Evolutionary conservation across 306 rosid genomes (phyloP).

Genomic region (Macrotyloma uniflorum): DNA sequence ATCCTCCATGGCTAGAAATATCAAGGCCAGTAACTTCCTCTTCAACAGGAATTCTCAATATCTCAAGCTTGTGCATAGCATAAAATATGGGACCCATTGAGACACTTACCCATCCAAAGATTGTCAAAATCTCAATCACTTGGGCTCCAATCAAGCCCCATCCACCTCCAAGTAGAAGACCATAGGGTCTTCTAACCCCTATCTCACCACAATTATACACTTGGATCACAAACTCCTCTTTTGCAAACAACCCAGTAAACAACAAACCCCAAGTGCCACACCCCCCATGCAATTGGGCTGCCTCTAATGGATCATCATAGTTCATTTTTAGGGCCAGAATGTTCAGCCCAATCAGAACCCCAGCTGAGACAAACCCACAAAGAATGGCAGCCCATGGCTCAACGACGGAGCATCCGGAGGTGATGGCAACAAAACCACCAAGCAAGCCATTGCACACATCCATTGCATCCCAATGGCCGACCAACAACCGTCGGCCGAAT

Average conservation of each 20-base stretch:
- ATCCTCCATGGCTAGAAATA: slow-evolving; percentile 73
- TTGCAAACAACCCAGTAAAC: slow-evolving; percentile 80
- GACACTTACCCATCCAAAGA: slow-evolving; percentile 65
- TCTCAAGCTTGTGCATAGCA: slow-evolving; percentile 50
- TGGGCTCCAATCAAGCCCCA: slow-evolving; percentile 75
- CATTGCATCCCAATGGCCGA: slow-evolving; percentile 75
- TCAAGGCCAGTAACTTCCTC: slow-evolving; percentile 76
- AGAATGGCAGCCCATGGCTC: slow-evolving; percentile 79
- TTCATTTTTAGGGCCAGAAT: slow-evolving; percentile 54
- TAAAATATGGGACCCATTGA: slow-evolving; percentile 76
- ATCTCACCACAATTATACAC: slow-evolving; percentile 46
- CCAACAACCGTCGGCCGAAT: slow-evolving; percentile 55
- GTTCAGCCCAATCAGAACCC: slow-evolving; percentile 71
- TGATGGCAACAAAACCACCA: slow-evolving; percentile 80
- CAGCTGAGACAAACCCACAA: slow-evolving; percentile 67
- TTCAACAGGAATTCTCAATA: slow-evolving; percentile 54
- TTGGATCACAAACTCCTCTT: slow-evolving; percentile 60
- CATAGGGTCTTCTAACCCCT: slow-evolving; percentile 52
- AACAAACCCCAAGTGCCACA: slow-evolving; percentile 81
- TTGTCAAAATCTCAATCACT: slow-evolving; percentile 56
- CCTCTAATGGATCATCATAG: slow-evolving; percentile 77
- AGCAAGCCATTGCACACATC: slow-evolving; percentile 79
- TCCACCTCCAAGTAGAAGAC: slow-evolving; percentile 72
- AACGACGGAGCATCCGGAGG: slow-evolving; percentile 77
- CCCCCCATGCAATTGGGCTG: slow-evolving; percentile 77